Evolutionary conservation across 192 early-diverging fungal species (phyloP).

Genomic region (Jimgerdemannia lactiflua): DNA sequence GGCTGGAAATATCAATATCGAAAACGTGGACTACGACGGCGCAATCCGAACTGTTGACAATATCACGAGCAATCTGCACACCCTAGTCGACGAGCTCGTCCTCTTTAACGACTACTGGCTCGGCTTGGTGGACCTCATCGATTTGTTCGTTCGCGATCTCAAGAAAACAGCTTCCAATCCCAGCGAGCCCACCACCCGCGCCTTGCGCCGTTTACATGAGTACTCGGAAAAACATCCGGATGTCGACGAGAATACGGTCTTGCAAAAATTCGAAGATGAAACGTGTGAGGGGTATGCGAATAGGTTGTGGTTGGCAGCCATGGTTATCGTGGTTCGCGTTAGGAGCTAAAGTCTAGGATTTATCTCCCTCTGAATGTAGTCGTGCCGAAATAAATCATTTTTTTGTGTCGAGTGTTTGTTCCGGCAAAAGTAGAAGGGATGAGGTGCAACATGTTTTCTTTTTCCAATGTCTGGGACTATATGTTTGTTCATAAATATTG

Average conservation of each 20-base stretch:
- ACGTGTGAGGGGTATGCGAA: not conserved
- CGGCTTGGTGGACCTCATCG: not conserved
- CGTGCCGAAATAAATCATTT: no score
- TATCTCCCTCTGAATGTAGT: no score
- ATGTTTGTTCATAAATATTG: no score
- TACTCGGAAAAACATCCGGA: not conserved
- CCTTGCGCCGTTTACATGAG: not conserved
- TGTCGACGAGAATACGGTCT: not conserved
- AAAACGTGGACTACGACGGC: not conserved
- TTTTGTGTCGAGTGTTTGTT: no score
- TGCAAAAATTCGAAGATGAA: not conserved
- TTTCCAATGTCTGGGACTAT: no score
- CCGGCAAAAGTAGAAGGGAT: no score
- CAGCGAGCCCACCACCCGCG: not conserved
- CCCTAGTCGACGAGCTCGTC: not conserved
- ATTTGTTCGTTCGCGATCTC: not conserved
- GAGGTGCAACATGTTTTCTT: no score
- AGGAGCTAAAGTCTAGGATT: not conserved
- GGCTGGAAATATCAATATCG: not conserved
- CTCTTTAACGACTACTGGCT: not conserved
- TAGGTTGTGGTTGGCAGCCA: not conserved
- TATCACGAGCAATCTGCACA: not conserved
- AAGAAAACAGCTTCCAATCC: not conserved
- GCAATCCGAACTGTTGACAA: not conserved
- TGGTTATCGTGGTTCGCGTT: not conserved